Base-by-base conservation (phyloP, 805 yeast species). In the Cyberlindnera amylophila region DNA sequence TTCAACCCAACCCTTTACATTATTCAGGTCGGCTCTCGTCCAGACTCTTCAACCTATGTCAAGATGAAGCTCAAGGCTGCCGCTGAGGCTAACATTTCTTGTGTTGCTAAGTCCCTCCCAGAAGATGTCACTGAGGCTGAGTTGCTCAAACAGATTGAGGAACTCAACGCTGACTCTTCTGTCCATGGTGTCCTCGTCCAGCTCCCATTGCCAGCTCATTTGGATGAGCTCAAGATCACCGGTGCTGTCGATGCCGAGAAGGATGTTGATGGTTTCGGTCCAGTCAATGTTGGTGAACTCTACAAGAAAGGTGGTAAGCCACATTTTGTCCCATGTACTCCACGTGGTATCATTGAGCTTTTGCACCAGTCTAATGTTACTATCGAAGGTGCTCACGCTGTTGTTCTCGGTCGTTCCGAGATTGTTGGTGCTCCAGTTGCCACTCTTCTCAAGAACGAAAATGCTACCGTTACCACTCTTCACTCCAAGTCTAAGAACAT, bases 221-320 rank as follows among this genome's bases (percentile, higher is more conserved):
- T 85, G 44, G 75, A 82, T 59, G 89, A 84, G 62, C 72, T 81
- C 32, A 69, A 66, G 49, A 70, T 85, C 50, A 84, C 93, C 31
- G 75, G 77, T 55, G 73, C 83, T 30, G 91, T 86, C 17, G 61
- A 69, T 27, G 75, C 79, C 29, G 70, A 71, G 39, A 86, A 86
- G 59, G 95, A 86, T 55, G 91, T 86, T 31, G 95, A 86, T 62
- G 95, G 95, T 1, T 84, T 86, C 55, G 86, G 86, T 41, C 81
- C 86, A 43, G 77, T 63, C 66, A 86, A 86, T 60, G 80, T 82
- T 32, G 93, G 93, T 44, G 90, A 84, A 58, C 69, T 86, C 51
- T 72, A 82, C 51, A 85, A 85, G 59, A 81, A 74, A 59, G 82
- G 80, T 46, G 93, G 91, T 32, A 57, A 69, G 18, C 93, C 95